Percentiles rank a stretch among this genome's conserved stretches.
These are phyloP conservation scores for Quercus tomentella DNA, from an alignment of 331 rosid genomes.

Conservation along the genomic window DNA sequence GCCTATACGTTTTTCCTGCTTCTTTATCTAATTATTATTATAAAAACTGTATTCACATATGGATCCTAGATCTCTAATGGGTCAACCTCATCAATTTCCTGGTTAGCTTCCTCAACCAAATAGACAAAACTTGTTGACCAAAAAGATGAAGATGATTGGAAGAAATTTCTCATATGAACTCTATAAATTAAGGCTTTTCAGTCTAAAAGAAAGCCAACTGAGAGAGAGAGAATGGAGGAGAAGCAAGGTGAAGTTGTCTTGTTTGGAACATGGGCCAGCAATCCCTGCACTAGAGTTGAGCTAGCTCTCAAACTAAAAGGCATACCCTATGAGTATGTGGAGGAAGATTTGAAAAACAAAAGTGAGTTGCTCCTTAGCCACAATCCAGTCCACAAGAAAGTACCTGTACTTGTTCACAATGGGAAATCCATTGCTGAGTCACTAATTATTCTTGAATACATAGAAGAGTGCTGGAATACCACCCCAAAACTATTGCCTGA, in stretches of 20 bases:
- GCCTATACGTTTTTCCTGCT: no score
- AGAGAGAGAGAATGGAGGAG: conserved; percentile 11
- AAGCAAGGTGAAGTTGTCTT: conserved; percentile 26
- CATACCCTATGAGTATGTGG: conserved; percentile 34
- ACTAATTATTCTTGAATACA: conserved; percentile 43
- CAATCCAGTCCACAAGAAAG: conserved; percentile 38
- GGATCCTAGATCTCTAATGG: no score
- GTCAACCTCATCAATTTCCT: no score
- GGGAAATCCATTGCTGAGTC: conserved; percentile 34
- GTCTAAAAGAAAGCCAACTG: neutral
- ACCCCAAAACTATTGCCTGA: conserved; percentile 34
- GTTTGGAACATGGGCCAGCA: conserved; percentile 21
- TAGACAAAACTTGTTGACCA: no score
- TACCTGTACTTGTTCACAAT: conserved; percentile 42
- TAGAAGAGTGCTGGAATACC: conserved; percentile 34
- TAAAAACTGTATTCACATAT: no score
- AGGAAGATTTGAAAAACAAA: conserved; percentile 37
- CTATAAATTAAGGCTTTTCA: neutral
- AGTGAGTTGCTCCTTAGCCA: conserved; percentile 23
- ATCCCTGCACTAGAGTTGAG: conserved; percentile 20
- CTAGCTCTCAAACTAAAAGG: conserved; percentile 46
- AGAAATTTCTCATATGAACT: no score
- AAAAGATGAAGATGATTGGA: no score
- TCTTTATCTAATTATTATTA: no score
- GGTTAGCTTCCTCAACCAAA: no score